These are phyloP conservation scores for Rhynchospora breviuscula DNA, from an alignment of 176 grass and related monocot species.

Conservation along the genomic window DNA sequence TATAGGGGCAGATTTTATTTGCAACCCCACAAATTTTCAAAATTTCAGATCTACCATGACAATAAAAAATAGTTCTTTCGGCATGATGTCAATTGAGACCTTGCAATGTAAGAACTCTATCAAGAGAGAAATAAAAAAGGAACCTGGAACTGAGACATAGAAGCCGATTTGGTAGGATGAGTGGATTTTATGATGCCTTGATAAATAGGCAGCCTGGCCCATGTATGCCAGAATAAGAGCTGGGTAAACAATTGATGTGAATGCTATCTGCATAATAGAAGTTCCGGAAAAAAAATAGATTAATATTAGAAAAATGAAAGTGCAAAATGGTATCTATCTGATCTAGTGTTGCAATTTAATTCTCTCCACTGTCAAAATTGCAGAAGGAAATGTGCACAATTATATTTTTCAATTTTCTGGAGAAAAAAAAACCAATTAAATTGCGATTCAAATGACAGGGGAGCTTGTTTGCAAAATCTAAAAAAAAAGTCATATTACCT, in stretches of 20 bases:
- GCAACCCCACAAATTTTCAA: background rate
- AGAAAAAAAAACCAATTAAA: background rate
- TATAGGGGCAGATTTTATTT: background rate
- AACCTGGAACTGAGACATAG: slow-evolving; percentile 95
- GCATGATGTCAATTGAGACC: background rate
- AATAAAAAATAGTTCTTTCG: background rate
- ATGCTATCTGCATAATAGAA: slow-evolving; percentile 59
- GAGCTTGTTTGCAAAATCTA: background rate
- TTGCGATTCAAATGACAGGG: background rate
- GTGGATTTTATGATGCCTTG: slow-evolving; percentile 68
- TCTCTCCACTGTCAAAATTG: background rate
- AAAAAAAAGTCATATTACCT: slow-evolving; percentile 36
- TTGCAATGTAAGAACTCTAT: background rate
- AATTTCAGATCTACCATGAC: background rate
- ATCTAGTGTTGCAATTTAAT: background rate
- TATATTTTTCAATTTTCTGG: background rate
- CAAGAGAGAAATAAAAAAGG: background rate
- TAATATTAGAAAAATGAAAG: slow-evolving; percentile 4
- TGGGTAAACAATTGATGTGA: slow-evolving; percentile 87
- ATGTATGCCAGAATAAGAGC: slow-evolving; percentile 95
- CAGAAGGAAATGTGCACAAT: no score
- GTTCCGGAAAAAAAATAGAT: background rate
- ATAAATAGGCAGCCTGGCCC: slow-evolving; percentile 99
- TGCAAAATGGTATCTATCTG: background rate
- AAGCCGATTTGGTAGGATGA: slow-evolving; percentile 83